phyloP scores from a whole-genome alignment of 805 yeast species.

The Kuraishia borneana region DNA sequence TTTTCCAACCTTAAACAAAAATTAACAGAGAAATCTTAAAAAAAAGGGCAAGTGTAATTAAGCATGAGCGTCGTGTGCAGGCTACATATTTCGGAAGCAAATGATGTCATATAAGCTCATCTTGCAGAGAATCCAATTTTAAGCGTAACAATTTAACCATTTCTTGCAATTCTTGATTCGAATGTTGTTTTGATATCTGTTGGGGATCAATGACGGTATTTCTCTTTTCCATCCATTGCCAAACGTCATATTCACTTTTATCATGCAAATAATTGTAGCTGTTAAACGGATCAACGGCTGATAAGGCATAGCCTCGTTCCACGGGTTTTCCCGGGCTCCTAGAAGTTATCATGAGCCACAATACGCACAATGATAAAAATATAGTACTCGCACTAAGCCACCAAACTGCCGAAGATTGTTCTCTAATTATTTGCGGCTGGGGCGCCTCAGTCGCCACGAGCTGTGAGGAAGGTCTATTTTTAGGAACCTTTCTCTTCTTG shows the following conservation, averaged over 20 bases:
- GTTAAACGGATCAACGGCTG: slow-evolving; percentile 23
- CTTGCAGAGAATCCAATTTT: slow-evolving; percentile 23
- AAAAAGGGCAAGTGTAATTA: no score
- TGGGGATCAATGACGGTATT: slow-evolving; percentile 9
- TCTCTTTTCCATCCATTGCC: slow-evolving; percentile 57
- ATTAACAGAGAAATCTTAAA: no score
- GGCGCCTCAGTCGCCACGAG: slow-evolving; percentile 4
- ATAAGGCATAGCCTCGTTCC: slow-evolving; percentile 4
- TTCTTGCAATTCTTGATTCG: slow-evolving; percentile 34
- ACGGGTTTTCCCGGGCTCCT: not conserved
- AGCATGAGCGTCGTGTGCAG: no score
- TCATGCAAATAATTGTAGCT: slow-evolving; percentile 15
- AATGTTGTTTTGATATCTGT: slow-evolving; percentile 10
- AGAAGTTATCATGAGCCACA: slow-evolving; percentile 6
- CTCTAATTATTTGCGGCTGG: slow-evolving; percentile 10
- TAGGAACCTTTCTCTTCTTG: slow-evolving; percentile 7
- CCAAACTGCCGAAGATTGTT: slow-evolving; percentile 20
- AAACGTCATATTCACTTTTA: slow-evolving; percentile 47
- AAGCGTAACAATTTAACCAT: slow-evolving; percentile 31
- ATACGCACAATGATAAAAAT: slow-evolving; percentile 6
- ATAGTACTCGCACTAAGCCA: slow-evolving; percentile 7
- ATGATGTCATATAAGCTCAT: not conserved
- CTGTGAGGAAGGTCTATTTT: not conserved
- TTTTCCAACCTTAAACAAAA: no score
- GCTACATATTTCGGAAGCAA: no score